phyloP scores from a whole-genome alignment of 179 eudicot genomes.

The Corrigiola litoralis region DNA sequence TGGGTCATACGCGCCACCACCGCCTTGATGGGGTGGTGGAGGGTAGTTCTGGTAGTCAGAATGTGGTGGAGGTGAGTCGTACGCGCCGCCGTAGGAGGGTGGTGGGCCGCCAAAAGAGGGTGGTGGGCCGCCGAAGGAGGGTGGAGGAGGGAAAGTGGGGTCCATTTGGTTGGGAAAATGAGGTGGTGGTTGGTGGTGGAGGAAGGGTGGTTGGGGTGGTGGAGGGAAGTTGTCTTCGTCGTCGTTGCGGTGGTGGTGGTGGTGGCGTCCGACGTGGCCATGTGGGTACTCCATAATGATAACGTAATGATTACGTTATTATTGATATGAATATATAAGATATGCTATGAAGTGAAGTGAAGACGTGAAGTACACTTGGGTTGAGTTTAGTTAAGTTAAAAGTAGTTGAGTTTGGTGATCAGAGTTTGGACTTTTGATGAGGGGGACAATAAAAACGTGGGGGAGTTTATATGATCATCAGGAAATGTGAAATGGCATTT shows the following conservation, averaged over 20 bases:
- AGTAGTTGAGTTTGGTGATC: neutral
- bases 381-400: neutral
- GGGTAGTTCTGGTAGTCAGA: neutral
- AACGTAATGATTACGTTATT: too few species aligned
- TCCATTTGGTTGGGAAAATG: neutral
- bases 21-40: neutral
- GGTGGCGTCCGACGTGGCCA: slow-evolving; percentile 23
- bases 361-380: too few species aligned
- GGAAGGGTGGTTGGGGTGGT: slow-evolving; percentile 14
- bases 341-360: too few species aligned
- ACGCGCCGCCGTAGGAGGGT: slow-evolving; percentile 10
- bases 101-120: slow-evolving; percentile 11
- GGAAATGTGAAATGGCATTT: neutral
- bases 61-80: neutral
- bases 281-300: slow-evolving; percentile 21
- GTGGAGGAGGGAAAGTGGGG: slow-evolving; percentile 4
- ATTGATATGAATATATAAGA: too few species aligned
- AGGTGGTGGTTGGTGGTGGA: slow-evolving; percentile 8
- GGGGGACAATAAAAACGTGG: neutral
- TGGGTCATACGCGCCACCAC: neutral
- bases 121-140: neutral
- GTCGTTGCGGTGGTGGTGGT: slow-evolving; percentile 20
- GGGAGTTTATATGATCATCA: neutral
- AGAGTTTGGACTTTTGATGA: neutral
- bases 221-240: slow-evolving; percentile 5